Base-by-base conservation (phyloP, 148 eudicot species). In the Spergularia bocconei region DNA sequence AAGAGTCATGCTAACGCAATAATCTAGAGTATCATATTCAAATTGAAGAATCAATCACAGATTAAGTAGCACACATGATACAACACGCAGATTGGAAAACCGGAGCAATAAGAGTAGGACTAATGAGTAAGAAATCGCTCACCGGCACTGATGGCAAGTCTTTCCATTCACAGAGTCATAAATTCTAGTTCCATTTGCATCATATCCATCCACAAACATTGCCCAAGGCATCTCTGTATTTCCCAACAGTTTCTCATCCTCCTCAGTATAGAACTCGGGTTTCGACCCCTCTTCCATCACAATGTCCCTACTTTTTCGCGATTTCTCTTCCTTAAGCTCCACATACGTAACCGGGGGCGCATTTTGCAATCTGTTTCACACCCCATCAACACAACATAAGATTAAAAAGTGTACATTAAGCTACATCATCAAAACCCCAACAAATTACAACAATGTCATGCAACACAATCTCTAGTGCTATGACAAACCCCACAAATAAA, bases 121-220 rank as follows among this genome's bases (percentile, higher is more conserved):
- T 38, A 63, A 51, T 1, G 63, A 12, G 33, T 41, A 52, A 71
- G 13, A 50, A 51, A 81, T 6, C 59, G 64, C 57, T 76, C 65
- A 92, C 99, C 99, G 84, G 93, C 98, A 95, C 48, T 95, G 98
- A 80, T 95, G 98, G 70, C 98, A 95, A 81, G 92, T 90, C 79
- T 92, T 95, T 23, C 98, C 98, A 3, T 61, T 81, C 19, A 92
- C 75, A 0, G 84, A 81, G 85, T 92, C 96, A 78, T 95, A 95
- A 61, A 90, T 88, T 78, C 96, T 80, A 67, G 64, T 89, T 51
- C 98, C 97, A 71, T 92, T 87, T 12, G 85, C 70, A 58, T 89
- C 91, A 79, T 79, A 85, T 48, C 98, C 98, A 80, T 95, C 98
- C 36, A 89, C 93, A 36, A 87, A 90, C 66, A 87, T 85, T 29